A percentile compares a stretch with the other conserved stretches of the same genome.
phyloP scores from a whole-genome alignment of 2,329 filamentous ascomycete genomes.

The Didymella glomerata region DNA sequence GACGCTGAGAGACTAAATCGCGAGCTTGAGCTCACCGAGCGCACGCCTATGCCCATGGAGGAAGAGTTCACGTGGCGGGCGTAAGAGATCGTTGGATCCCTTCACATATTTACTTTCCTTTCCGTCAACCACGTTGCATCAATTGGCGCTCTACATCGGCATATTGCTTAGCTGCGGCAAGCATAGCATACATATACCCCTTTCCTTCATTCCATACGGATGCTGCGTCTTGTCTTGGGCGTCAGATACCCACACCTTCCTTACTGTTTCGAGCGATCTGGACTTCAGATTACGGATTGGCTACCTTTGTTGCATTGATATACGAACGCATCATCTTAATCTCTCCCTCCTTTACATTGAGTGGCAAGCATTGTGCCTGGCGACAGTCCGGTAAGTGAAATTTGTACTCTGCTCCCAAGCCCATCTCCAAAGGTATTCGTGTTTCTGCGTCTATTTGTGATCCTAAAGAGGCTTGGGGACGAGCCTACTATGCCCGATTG shows the following conservation, averaged over 20 bases:
- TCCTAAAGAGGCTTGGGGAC: no score
- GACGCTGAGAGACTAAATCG: conserved; percentile 43
- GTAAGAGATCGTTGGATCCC: conserved; percentile 6
- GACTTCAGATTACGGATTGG: neutral
- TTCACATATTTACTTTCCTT: neutral
- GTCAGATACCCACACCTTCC: conserved; percentile 6
- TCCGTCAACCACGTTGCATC: conserved; percentile 11
- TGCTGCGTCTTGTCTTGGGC: conserved; percentile 1
- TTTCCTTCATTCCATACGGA: conserved; percentile 5
- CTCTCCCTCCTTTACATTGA: no score
- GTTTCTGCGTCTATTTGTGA: no score
- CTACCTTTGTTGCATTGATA: neutral
- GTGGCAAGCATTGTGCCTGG: no score
- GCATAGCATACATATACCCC: conserved; percentile 22
- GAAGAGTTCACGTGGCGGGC: conserved; percentile 51
- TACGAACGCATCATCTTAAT: neutral
- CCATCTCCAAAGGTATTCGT: no score
- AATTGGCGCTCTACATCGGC: conserved; percentile 12
- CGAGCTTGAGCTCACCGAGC: conserved; percentile 40
- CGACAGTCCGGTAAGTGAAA: no score
- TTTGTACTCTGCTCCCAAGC: no score
- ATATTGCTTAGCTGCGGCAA: neutral
- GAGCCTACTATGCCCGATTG: no score
- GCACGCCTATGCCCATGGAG: conserved; percentile 52
- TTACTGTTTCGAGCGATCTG: neutral